Percentiles rank a stretch among this genome's conserved stretches.
These are phyloP conservation scores for Coprinellus aureogranulatus DNA, from an alignment of 768 basidiomycete species.

Conservation along the genomic window DNA sequence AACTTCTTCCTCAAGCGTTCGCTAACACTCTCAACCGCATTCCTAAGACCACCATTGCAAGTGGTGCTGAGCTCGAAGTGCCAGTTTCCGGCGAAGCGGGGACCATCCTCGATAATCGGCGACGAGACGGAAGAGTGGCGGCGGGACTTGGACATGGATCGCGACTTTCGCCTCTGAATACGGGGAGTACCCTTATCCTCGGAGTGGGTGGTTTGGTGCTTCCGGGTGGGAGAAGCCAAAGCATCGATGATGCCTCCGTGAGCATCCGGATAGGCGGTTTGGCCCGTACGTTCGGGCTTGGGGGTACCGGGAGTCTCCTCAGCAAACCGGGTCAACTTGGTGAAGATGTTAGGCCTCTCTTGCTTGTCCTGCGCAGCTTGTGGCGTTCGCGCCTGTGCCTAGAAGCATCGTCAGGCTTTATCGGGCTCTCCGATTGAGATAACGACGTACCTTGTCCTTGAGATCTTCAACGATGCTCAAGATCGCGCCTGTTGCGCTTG, in stretches of 20 bases:
- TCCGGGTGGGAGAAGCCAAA: constrained; percentile 25
- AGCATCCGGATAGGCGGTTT: neutral
- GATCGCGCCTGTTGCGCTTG: constrained; percentile 38
- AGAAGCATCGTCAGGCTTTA: constrained; percentile 14
- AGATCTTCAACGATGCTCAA: constrained; percentile 81
- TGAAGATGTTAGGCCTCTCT: constrained; percentile 59
- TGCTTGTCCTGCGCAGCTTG: constrained; percentile 33
- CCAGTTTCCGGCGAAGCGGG: constrained; percentile 30
- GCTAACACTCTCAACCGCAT: constrained; percentile 71
- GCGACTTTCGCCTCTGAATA: constrained; percentile 49
- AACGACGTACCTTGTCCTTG: constrained; percentile 51
- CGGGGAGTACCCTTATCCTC: constrained; percentile 32
- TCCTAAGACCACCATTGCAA: constrained; percentile 81
- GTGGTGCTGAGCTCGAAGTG: constrained; percentile 60
- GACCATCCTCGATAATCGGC: neutral
- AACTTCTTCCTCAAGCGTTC: constrained; percentile 48
- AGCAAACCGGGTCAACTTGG: constrained; percentile 41
- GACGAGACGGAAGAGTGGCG: constrained; percentile 29
- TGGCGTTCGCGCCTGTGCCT: constrained; percentile 43
- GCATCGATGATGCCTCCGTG: constrained; percentile 9
- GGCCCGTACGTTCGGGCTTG: neutral
- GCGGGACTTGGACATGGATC: constrained; percentile 54
- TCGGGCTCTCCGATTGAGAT: neutral
- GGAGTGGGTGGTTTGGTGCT: constrained; percentile 49
- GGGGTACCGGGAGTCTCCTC: constrained; percentile 19